Evolutionary conservation across 2,329 filamentous ascomycete genomes (phyloP).

Genomic region (Aspergillus sclerotialis): DNA sequence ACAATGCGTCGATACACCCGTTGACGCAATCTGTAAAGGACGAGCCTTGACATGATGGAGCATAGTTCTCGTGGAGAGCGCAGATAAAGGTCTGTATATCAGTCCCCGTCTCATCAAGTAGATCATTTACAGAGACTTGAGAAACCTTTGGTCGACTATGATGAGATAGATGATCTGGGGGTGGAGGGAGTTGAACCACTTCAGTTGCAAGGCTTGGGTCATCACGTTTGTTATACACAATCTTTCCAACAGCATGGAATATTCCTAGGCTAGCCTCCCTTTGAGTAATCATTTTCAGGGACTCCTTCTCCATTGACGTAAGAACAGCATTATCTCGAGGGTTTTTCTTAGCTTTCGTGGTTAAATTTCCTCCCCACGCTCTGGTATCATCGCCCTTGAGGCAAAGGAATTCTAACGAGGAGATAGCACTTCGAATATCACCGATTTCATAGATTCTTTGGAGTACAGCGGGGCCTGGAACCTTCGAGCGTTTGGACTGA

Average conservation of each 20-base stretch:
- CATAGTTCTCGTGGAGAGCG: conserved; percentile 89
- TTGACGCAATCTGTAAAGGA: conserved; percentile 71
- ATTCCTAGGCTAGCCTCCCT: conserved; percentile 86
- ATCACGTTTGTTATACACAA: conserved; percentile 90
- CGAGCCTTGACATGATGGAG: conserved; percentile 64
- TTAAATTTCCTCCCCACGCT: conserved; percentile 68
- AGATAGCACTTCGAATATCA: conserved; percentile 87
- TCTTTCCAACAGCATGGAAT: conserved; percentile 92
- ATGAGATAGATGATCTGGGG: conserved; percentile 55
- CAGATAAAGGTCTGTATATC: conserved; percentile 86
- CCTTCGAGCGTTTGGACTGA: conserved; percentile 65
- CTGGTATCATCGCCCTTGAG: conserved; percentile 68
- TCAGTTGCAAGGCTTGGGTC: conserved; percentile 36
- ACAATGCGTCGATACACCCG: conserved; percentile 78
- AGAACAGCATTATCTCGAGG: conserved; percentile 42
- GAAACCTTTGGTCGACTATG: conserved; percentile 55
- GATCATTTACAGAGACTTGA: conserved; percentile 61
- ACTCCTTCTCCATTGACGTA: conserved; percentile 72
- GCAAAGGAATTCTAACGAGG: conserved; percentile 86
- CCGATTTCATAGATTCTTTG: conserved; percentile 77
- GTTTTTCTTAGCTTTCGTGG: conserved; percentile 59
- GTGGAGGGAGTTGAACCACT: conserved; percentile 42
- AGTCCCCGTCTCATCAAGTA: conserved; percentile 91
- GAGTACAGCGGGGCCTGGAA: conserved; percentile 71
- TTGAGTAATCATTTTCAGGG: conserved; percentile 71